phyloP scores from a whole-genome alignment of 345 rosid species.

The Microthlaspi erraticum region DNA sequence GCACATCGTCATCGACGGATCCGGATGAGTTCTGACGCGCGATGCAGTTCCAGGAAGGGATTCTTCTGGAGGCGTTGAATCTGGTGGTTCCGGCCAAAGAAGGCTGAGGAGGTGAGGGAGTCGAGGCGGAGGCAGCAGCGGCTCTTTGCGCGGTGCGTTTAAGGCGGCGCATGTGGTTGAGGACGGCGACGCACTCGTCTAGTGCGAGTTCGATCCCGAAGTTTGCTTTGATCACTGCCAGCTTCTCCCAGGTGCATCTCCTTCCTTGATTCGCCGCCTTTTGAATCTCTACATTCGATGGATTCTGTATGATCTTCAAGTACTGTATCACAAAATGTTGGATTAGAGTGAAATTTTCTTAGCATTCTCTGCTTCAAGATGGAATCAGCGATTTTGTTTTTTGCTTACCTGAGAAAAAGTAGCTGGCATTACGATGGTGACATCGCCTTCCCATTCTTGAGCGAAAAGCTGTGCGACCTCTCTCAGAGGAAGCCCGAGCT shows the following conservation, averaged over 20 bases:
- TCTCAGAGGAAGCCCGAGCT: constrained; percentile 87
- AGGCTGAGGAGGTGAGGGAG: constrained; percentile 70
- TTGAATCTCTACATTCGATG: constrained; percentile 70
- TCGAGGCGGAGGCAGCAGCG: constrained; percentile 53
- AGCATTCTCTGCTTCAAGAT: not conserved
- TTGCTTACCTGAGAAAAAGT: constrained; percentile 80
- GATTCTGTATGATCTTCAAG: constrained; percentile 88
- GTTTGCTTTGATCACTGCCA: constrained; percentile 96
- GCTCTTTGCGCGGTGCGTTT: constrained; percentile 89
- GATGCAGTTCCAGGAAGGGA: constrained; percentile 97
- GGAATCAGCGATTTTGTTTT: not conserved
- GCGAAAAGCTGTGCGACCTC: constrained; percentile 90
- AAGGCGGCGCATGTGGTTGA: constrained; percentile 94
- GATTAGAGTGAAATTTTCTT: not conserved
- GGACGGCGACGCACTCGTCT: constrained; percentile 87
- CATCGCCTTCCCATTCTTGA: constrained; percentile 99
- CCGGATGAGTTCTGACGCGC: constrained; percentile 93
- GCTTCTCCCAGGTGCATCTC: constrained; percentile 99
- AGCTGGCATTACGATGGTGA: constrained; percentile 97
- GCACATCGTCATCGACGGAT: constrained; percentile 79
- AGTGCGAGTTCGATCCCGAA: constrained; percentile 93
- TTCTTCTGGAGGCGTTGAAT: constrained; percentile 82
- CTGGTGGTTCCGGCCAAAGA: constrained; percentile 52
- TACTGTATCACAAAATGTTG: constrained; percentile 51
- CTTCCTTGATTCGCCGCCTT: constrained; percentile 93